Conservation (phyloP, 23 red algal species). For the Agarophyton chilense region DNA sequence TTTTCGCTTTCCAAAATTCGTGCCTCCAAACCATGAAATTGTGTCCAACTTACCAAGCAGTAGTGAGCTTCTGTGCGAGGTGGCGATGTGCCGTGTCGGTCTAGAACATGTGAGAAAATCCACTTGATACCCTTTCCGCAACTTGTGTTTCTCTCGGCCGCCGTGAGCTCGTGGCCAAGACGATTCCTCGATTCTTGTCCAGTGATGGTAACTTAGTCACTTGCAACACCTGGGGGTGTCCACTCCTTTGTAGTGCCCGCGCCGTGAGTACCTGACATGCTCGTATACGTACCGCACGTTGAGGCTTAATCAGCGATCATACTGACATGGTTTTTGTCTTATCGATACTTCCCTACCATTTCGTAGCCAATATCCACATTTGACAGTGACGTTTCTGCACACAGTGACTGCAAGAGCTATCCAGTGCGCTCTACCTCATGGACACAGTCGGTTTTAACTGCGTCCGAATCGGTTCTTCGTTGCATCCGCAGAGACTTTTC, state of each 20-base stretch:
- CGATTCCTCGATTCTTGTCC: not conserved
- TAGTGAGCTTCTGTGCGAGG: too few species aligned
- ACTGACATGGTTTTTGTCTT: conserved; percentile 1
- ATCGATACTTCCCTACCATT: not conserved
- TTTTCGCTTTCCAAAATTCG: too few species aligned
- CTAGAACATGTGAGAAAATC: not conserved
- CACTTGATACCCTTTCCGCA: not conserved
- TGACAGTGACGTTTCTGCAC: not conserved
- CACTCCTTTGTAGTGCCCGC: not conserved
- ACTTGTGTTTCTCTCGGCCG: not conserved
- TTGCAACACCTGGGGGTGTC: not conserved
- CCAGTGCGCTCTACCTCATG: too few species aligned
- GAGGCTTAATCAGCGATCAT: not conserved
- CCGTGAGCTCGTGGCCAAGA: not conserved
- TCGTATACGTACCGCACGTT: not conserved
- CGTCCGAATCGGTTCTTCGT: not conserved
- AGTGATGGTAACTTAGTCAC: not conserved
- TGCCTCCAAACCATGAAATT: too few species aligned
- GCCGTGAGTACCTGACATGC: not conserved
- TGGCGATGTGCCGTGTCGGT: not conserved
- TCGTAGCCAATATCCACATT: not conserved
- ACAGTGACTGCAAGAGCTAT: not conserved
- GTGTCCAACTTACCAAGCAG: too few species aligned
- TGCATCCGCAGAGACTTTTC: too few species aligned
- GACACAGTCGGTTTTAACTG: not conserved